phyloP scores from a whole-genome alignment of 768 basidiomycete genomes.

The Boletus sensibilis region DNA sequence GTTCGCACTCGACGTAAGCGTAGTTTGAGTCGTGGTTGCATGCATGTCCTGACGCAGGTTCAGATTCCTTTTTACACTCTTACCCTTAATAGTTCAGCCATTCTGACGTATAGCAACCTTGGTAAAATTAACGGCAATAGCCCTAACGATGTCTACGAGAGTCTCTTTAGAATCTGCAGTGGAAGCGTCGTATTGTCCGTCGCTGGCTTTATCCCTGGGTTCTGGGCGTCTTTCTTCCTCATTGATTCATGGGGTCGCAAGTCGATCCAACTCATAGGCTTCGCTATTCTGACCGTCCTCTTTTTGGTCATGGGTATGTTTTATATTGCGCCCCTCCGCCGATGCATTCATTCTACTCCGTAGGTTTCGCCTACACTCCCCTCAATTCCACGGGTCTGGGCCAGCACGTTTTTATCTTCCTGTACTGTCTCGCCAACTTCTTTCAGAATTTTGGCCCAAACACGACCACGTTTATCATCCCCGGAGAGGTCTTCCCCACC shows the following conservation, averaged over 20 bases:
- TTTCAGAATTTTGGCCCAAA: slow-evolving; percentile 31
- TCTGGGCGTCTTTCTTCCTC: slow-evolving; percentile 62
- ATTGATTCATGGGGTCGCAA: slow-evolving; percentile 75
- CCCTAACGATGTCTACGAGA: slow-evolving; percentile 18
- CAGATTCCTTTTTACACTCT: slow-evolving; percentile 88
- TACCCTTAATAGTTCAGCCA: slow-evolving; percentile 75
- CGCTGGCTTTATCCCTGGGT: slow-evolving; percentile 40
- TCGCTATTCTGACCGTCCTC: slow-evolving; percentile 59
- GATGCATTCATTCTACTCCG: slow-evolving; percentile 1
- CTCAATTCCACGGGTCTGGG: slow-evolving; percentile 46
- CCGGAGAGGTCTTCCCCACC: slow-evolving; percentile 78
- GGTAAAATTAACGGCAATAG: slow-evolving; percentile 43
- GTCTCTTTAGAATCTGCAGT: slow-evolving; percentile 23
- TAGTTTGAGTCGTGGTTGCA: background rate
- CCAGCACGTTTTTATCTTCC: slow-evolving; percentile 53
- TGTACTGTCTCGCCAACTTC: slow-evolving; percentile 17
- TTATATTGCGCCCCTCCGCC: background rate
- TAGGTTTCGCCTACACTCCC: slow-evolving; percentile 64
- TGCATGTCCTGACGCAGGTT: slow-evolving; percentile 2
- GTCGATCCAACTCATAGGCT: slow-evolving; percentile 74
- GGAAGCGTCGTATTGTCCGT: slow-evolving; percentile 19
- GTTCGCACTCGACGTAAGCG: slow-evolving; percentile 81
- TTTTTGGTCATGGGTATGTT: slow-evolving; percentile 67
- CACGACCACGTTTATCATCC: slow-evolving; percentile 71
- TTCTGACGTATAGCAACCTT: slow-evolving; percentile 66